These are phyloP conservation scores for Tilletia indica DNA, from an alignment of 1,284 basidiomycete genomes.

Conservation along the genomic window DNA sequence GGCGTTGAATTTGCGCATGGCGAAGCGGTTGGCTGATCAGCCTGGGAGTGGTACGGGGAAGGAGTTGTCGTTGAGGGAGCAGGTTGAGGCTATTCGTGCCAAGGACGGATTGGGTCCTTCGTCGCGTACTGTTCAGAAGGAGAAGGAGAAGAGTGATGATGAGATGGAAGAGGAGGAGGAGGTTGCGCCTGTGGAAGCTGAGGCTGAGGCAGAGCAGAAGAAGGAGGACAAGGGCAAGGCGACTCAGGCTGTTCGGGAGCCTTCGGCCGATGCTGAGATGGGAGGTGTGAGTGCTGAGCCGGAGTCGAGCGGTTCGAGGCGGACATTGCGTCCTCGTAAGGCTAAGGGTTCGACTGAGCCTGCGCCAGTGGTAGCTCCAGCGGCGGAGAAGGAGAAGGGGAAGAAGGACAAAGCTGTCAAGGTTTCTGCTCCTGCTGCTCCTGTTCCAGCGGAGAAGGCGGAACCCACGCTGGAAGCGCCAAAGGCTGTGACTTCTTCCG, in stretches of 20 bases:
- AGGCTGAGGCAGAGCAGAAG: constrained; percentile 25
- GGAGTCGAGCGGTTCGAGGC: constrained; percentile 12
- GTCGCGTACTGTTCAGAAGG: background rate
- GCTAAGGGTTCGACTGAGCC: background rate
- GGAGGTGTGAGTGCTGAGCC: constrained; percentile 27
- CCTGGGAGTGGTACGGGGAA: background rate
- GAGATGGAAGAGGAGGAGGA: constrained; percentile 14
- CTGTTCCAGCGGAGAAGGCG: constrained; percentile 3
- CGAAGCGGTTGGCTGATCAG: background rate
- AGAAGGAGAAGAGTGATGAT: constrained; percentile 11
- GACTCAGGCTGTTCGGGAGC: constrained; percentile 24
- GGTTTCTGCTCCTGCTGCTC: background rate
- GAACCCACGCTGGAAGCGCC: constrained; percentile 28
- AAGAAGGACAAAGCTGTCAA: background rate
- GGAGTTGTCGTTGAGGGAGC: background rate
- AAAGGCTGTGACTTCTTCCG: constrained; percentile 30
- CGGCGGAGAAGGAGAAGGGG: background rate
- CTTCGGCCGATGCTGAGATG: constrained; percentile 27
- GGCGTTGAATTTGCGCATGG: background rate
- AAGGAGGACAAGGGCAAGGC: constrained; percentile 22
- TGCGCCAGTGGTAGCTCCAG: background rate
- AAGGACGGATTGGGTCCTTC: background rate
- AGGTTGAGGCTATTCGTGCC: background rate
- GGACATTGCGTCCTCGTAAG: constrained; percentile 7
- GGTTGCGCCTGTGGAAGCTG: background rate